Evolutionary conservation across 106 monocot genomes (phyloP).

Genomic region (Xerophyta viscosa): DNA sequence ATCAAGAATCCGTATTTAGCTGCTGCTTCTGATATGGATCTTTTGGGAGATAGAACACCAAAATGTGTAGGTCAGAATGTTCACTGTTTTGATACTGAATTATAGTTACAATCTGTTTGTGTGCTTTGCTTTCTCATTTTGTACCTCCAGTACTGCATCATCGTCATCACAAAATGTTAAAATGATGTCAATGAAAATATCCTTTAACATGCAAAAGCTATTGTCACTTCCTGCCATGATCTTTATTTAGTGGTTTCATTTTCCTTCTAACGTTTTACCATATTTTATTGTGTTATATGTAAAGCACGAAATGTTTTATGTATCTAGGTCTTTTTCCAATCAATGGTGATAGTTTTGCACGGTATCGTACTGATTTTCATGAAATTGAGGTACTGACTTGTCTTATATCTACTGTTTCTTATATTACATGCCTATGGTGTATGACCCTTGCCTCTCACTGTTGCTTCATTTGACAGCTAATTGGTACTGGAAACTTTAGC

Average conservation of each 20-base stretch:
- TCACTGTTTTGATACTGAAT: too few species aligned
- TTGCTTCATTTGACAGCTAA: slow-evolving; percentile 53
- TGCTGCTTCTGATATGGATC: slow-evolving; percentile 34
- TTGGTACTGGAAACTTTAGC: slow-evolving; percentile 88
- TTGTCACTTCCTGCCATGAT: too few species aligned
- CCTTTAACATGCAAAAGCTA: too few species aligned
- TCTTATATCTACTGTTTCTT: background rate
- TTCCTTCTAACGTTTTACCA: background rate
- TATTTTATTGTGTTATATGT: too few species aligned
- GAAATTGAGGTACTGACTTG: slow-evolving; percentile 63
- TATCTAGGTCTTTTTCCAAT: too few species aligned
- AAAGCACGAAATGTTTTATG: too few species aligned
- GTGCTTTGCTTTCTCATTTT: too few species aligned
- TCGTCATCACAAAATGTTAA: too few species aligned
- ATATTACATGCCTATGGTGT: background rate
- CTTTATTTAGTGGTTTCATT: background rate
- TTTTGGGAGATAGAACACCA: slow-evolving; percentile 49
- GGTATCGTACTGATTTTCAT: slow-evolving; percentile 91
- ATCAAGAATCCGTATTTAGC: slow-evolving; percentile 81
- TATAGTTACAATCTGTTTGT: too few species aligned
- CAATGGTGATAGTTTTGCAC: slow-evolving; percentile 64
- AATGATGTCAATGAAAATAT: too few species aligned
- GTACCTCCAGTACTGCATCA: too few species aligned
- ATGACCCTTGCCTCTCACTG: background rate
- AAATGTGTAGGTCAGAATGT: slow-evolving; percentile 40